phyloP scores from a whole-genome alignment of 1,284 basidiomycete species.

The Rhizoctonia solani region DNA sequence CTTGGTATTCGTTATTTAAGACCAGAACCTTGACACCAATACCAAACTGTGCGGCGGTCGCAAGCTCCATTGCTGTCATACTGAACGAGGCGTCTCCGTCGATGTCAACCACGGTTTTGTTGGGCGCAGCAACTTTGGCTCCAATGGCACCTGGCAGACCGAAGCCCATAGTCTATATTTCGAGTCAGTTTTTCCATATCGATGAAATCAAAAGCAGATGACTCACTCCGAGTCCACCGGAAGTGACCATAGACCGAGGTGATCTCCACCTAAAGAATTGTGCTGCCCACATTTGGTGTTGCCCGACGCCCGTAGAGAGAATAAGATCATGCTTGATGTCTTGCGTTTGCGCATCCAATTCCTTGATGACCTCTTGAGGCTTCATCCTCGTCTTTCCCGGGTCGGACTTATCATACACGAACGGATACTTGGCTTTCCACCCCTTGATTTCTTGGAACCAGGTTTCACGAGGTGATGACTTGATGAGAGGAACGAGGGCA shows the following conservation, averaged over 20 bases:
- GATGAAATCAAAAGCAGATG: background rate
- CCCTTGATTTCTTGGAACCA: constrained; percentile 84
- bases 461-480: constrained; percentile 62
- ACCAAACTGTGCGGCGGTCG: constrained; percentile 86
- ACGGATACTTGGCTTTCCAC: constrained; percentile 92
- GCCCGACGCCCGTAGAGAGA: constrained; percentile 93
- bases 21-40: constrained; percentile 95
- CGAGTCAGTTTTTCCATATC: constrained; percentile 9
- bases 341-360: constrained; percentile 76
- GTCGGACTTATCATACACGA: constrained; percentile 77
- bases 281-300: constrained; percentile 99
- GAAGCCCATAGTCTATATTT: constrained; percentile 89
- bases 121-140: constrained; percentile 92
- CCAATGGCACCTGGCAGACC: constrained; percentile 94
- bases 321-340: constrained; percentile 86
- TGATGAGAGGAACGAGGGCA: constrained; percentile 80
- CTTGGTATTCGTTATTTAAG: constrained; percentile 94
- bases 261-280: constrained; percentile 91
- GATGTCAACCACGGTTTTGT: constrained; percentile 94
- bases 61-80: constrained; percentile 99
- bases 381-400: constrained; percentile 74
- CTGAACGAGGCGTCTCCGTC: constrained; percentile 98
- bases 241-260: constrained; percentile 89
- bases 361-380: constrained; percentile 96
- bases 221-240: constrained; percentile 92